phyloP scores from a whole-genome alignment of 768 basidiomycete species.

The Tylopilus intermedius region DNA sequence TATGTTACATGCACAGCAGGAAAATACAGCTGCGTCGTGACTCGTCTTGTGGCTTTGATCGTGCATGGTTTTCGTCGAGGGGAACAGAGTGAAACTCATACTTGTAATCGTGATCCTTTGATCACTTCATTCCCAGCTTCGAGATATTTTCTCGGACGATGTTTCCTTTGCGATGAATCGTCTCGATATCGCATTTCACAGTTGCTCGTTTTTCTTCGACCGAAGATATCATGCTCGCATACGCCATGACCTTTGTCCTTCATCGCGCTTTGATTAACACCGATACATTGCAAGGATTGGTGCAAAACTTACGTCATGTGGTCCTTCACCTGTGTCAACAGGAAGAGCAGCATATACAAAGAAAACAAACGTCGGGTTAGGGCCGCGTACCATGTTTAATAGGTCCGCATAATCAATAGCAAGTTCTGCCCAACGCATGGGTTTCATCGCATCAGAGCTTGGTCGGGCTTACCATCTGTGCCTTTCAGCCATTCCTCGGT shows the following conservation, averaged over 20 bases:
- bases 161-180: conserved; percentile 13
- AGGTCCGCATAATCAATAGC: conserved; percentile 15
- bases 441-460: not conserved
- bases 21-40: not conserved
- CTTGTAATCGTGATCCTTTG: not conserved
- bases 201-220: conserved; percentile 21
- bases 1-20: not conserved
- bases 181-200: conserved; percentile 17
- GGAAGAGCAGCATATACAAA: not conserved
- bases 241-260: conserved; percentile 22
- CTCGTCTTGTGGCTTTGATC: no score
- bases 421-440: conserved; percentile 15
- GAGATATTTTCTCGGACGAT: conserved; percentile 22
- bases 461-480: conserved; percentile 22
- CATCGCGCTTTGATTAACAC: conserved; percentile 4
- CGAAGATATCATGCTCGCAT: conserved; percentile 16
- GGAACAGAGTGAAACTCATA: not conserved
- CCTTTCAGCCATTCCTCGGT: conserved; percentile 30
- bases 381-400: conserved; percentile 18
- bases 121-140: conserved; percentile 17
- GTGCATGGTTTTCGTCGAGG: not conserved
- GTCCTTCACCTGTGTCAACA: conserved; percentile 24
- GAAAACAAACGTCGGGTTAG: not conserved
- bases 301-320: conserved; percentile 20
- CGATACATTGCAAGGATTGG: not conserved